Evolutionary conservation across 2,329 filamentous ascomycete genomes (phyloP).

Genomic region (Fusarium papillatum): DNA sequence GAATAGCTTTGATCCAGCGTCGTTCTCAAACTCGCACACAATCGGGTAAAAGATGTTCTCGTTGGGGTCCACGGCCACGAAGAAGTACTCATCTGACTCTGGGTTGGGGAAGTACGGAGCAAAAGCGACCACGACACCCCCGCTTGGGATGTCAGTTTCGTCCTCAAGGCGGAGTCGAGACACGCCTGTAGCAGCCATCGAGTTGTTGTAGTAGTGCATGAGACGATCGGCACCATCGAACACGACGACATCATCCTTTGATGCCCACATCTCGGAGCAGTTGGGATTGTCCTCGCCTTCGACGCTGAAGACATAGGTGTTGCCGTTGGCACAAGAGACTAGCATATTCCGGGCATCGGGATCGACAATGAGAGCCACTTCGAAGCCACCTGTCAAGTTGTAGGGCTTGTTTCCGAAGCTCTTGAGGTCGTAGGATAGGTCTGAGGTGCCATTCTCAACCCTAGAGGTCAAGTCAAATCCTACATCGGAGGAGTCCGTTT

Average conservation of each 20-base stretch:
- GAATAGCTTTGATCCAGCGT: slow-evolving; percentile 43
- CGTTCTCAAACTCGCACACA: slow-evolving; percentile 46
- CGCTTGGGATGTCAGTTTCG: slow-evolving; percentile 26
- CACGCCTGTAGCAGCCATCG: slow-evolving; percentile 48
- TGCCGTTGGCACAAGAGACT: slow-evolving; percentile 50
- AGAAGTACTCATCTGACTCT: neutral
- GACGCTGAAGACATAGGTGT: slow-evolving; percentile 46
- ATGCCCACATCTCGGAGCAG: slow-evolving; percentile 43
- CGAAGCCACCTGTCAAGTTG: neutral
- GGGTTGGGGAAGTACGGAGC: slow-evolving; percentile 12
- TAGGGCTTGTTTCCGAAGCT: neutral
- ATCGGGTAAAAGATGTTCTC: slow-evolving; percentile 44
- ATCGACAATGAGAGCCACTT: neutral
- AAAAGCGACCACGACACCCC: slow-evolving; percentile 34
- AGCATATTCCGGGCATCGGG: neutral
- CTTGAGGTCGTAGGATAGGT: neutral
- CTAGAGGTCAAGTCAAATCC: neutral
- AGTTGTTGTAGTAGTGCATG: slow-evolving; percentile 51
- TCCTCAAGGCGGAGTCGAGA: slow-evolving; percentile 45
- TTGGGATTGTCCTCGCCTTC: slow-evolving; percentile 30
- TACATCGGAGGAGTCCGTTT: neutral
- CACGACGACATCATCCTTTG: slow-evolving; percentile 32
- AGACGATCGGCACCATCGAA: slow-evolving; percentile 40
- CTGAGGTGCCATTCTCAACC: neutral
- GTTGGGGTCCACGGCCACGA: neutral